A percentile compares a stretch with the other conserved stretches of the same genome.
These are phyloP conservation scores for Endotrypanum monterogeii DNA, from an alignment of 208 protist species.

Conservation along the genomic window DNA sequence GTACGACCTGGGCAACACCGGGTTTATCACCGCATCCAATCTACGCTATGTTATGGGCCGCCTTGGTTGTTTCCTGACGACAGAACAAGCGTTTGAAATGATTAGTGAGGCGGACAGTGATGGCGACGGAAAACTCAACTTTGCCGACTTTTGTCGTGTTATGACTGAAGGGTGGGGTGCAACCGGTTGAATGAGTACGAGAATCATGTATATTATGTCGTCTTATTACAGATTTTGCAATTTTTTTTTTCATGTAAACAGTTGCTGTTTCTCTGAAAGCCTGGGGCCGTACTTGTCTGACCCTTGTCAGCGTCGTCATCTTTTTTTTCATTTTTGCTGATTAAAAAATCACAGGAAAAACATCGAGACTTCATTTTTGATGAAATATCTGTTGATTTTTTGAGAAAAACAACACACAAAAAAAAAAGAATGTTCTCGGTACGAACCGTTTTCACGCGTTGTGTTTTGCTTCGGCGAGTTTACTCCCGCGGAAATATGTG, in stretches of 20 bases:
- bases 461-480: neutral
- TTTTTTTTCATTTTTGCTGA: neutral
- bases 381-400: neutral
- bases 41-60: constrained; percentile 93
- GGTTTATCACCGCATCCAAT: constrained; percentile 92
- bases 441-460: too few relatives aligned
- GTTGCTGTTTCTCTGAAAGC: constrained; percentile 15
- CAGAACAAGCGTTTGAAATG: constrained; percentile 93
- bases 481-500: neutral
- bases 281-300: neutral
- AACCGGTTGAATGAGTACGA: constrained; percentile 3
- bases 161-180: constrained; percentile 57
- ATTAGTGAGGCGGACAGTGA: constrained; percentile 89
- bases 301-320: neutral
- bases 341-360: neutral
- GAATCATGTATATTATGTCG: constrained; percentile 4
- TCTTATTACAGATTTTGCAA: neutral
- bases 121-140: constrained; percentile 88
- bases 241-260: constrained; percentile 6
- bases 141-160: constrained; percentile 89
- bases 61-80: constrained; percentile 91
- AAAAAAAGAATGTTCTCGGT: neutral
- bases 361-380: neutral
- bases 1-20: constrained; percentile 95
- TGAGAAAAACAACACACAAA: neutral